Percentiles rank a stretch among this genome's conserved stretches.
Conservation (phyloP, 2,329 filamentous ascomycete genomes). For the Pseudodiploospora longispora region DNA sequence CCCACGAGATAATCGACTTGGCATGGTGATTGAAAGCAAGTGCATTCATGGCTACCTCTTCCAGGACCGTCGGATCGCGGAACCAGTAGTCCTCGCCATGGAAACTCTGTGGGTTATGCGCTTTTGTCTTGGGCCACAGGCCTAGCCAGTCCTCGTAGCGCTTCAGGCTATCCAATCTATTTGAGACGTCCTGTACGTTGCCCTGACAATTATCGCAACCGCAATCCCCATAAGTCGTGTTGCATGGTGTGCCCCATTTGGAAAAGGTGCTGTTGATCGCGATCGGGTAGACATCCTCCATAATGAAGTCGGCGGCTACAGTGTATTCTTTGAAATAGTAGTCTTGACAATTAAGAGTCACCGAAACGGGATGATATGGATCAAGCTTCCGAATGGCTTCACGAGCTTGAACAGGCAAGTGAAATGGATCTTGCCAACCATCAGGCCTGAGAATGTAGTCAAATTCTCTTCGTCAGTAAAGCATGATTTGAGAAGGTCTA, state of each 20-base stretch:
- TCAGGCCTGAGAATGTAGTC: conserved; percentile 33
- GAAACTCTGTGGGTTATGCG: conserved; percentile 40
- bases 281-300: conserved; percentile 53
- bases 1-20: conserved; percentile 36
- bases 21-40: conserved; percentile 39
- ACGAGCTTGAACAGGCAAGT: conserved; percentile 34
- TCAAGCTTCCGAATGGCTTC: conserved; percentile 41
- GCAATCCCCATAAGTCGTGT: conserved; percentile 52
- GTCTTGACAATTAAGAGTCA: conserved; percentile 54
- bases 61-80: conserved; percentile 34
- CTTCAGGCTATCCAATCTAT: conserved; percentile 30
- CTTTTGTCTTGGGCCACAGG: conserved; percentile 34
- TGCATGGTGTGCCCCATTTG: conserved; percentile 48
- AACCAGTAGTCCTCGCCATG: conserved; percentile 39
- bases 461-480: neutral
- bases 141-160: conserved; percentile 33
- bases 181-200: conserved; percentile 41
- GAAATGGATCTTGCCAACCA: conserved; percentile 46
- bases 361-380: conserved; percentile 52
- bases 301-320: conserved; percentile 47
- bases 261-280: conserved; percentile 47
- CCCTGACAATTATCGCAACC: conserved; percentile 54
- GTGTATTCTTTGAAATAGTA: conserved; percentile 52
- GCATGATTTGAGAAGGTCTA: neutral
- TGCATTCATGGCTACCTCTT: conserved; percentile 36